Evolutionary conservation across 2,329 filamentous ascomycete genomes (phyloP).

Genomic region (Myriosclerotinia scirpicola): DNA sequence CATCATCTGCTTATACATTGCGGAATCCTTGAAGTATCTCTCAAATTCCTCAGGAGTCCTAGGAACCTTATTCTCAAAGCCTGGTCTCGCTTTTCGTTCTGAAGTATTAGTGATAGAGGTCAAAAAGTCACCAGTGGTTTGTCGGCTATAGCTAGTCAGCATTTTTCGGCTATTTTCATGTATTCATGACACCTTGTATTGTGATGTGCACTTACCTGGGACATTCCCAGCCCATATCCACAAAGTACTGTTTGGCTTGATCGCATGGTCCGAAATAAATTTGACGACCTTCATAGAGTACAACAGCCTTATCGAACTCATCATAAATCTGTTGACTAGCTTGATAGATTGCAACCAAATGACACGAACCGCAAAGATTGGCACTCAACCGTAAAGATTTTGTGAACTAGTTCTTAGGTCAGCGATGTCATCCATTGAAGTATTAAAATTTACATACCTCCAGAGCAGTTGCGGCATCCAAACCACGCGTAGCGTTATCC

Average conservation of each 20-base stretch:
- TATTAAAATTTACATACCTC: slow-evolving; percentile 36
- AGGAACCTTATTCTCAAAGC: slow-evolving; percentile 58
- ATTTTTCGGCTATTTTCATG: neutral
- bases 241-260: slow-evolving; percentile 67
- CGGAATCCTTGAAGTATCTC: slow-evolving; percentile 50
- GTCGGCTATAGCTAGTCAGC: slow-evolving; percentile 43
- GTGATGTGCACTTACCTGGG: slow-evolving; percentile 43
- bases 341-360: slow-evolving; percentile 71
- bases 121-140: slow-evolving; percentile 63
- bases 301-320: slow-evolving; percentile 66
- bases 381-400: slow-evolving; percentile 64
- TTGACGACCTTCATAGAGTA: slow-evolving; percentile 68
- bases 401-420: slow-evolving; percentile 54
- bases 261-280: slow-evolving; percentile 70
- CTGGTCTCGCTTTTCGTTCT: slow-evolving; percentile 56
- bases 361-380: slow-evolving; percentile 62
- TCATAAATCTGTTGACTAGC: slow-evolving; percentile 70
- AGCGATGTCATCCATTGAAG: neutral
- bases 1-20: slow-evolving; percentile 45
- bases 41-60: slow-evolving; percentile 57
- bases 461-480: slow-evolving; percentile 72
- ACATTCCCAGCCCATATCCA: slow-evolving; percentile 69
- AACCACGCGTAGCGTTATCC: slow-evolving; percentile 57
- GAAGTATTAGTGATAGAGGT: slow-evolving; percentile 69
- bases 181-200: neutral